A percentile compares a stretch with the other conserved stretches of the same genome.
phyloP scores from a whole-genome alignment of 2,329 filamentous ascomycete genomes.

The Xylogone sp. region DNA sequence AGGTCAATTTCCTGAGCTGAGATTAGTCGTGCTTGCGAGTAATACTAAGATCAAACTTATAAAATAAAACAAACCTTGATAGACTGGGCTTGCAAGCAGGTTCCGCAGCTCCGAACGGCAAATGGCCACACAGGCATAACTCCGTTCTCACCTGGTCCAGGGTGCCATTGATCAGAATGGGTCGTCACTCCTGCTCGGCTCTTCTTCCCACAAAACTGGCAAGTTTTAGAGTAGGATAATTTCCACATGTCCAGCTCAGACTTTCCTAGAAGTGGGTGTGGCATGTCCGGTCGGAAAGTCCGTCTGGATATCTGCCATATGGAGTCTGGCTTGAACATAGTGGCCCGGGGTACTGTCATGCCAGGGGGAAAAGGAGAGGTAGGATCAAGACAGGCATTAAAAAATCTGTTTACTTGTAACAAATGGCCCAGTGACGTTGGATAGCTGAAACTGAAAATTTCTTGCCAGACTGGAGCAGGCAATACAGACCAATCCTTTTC shows the following conservation, averaged over 20 bases:
- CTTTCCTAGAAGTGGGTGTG: conserved; percentile 59
- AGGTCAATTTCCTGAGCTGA: conserved; percentile 63
- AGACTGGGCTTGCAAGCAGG: conserved; percentile 57
- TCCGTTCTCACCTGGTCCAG: conserved; percentile 58
- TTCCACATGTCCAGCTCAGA: conserved; percentile 76
- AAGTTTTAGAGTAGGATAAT: conserved; percentile 57
- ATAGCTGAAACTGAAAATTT: conserved; percentile 63
- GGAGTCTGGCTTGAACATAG: conserved; percentile 51
- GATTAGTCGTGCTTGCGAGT: conserved; percentile 17
- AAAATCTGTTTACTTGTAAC: conserved; percentile 64
- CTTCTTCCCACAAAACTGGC: conserved; percentile 63
- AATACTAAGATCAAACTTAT: conserved; percentile 2
- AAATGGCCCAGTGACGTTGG: conserved; percentile 61
- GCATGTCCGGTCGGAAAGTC: conserved; percentile 62
- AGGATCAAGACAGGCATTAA: conserved; percentile 56
- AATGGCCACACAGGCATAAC: conserved; percentile 70
- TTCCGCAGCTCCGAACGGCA: conserved; percentile 59
- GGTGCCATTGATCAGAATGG: conserved; percentile 45
- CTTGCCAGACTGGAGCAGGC: conserved; percentile 65
- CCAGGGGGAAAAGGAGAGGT: conserved; percentile 29
- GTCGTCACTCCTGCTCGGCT: conserved; percentile 17
- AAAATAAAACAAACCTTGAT: conserved; percentile 55
- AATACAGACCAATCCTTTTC: conserved; percentile 32
- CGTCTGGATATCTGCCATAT: conserved; percentile 72
- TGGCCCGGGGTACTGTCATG: conserved; percentile 30